Evolutionary conservation across 1,284 basidiomycete genomes (phyloP), one percentile per base, ranked within the genome.

Genomic region (Chalciporus sp.): DNA sequence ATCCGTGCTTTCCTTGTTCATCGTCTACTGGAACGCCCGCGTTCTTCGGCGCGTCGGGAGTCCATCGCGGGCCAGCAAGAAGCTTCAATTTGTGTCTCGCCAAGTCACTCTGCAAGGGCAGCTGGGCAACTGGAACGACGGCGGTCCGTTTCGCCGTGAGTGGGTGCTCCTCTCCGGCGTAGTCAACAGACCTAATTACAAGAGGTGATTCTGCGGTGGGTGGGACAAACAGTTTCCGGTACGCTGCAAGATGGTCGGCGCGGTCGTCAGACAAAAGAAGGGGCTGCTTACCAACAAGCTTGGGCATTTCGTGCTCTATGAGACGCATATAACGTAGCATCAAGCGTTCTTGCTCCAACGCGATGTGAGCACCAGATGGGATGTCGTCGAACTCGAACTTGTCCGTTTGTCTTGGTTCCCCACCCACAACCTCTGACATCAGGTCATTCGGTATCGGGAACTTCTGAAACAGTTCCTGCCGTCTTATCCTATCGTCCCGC

Each of bases 11-110:
- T n/a, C 54, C 79, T 62, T 81, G 83, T 37, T 71, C 71, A 33
- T 73, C 71, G 47, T 78, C 74, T 17, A 67, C 56, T 19, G 60
- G 70, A 28, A 61, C 72, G 58, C 90, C 91, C 29, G 83, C 77
- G 59, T 91, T 86, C 23, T 77, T 72, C 3, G 91, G 90, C 27
- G 85, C 82, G 26, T 83, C 79, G 5, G 83, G 84, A 14, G 86
- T 82, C 93, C 93, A 95, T 52, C 94, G 78, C 23, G 86, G 76
- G 16, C 93, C 94, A 19, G 93, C 90, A 23, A 95, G 77, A 2
- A 95, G 74, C 68, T 92, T 91, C 67, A 92, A 74, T 66, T 88
- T 90, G 68, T 93, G 88, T 10, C 87, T 70, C 4, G 92, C 89
- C 27, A 75, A 72, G 12, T 81, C 75, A 48, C 76, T 71, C 41